Evolutionary conservation across 257 asterid genomes (phyloP).

Genomic region (Haberlea rhodopensis): DNA sequence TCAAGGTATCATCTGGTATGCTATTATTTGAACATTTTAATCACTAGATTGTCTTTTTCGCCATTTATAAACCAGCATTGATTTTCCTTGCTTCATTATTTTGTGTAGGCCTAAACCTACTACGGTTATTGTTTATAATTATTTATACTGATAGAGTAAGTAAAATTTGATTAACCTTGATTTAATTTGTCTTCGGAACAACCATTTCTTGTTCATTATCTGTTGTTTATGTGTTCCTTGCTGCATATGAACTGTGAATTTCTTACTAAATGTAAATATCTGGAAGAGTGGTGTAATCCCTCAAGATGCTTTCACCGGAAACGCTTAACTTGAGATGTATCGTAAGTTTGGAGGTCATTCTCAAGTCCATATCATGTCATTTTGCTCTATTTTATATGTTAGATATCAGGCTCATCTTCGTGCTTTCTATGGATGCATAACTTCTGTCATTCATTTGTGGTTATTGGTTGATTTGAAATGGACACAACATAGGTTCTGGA

Average conservation of each 20-base stretch:
- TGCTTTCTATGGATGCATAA: conserved; percentile 18
- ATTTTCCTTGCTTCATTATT: conserved; percentile 18
- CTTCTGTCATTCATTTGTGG: conserved; percentile 24
- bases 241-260: conserved; percentile 1
- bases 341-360: conserved; percentile 18
- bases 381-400: background rate
- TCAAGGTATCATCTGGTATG: conserved; percentile 93
- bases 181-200: background rate
- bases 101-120: background rate
- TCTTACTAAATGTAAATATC: background rate
- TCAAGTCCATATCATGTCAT: conserved; percentile 1
- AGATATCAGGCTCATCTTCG: conserved; percentile 14
- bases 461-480: conserved; percentile 20
- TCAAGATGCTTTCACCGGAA: conserved; percentile 13
- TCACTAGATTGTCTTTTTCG: conserved; percentile 9
- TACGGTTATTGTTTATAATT: conserved; percentile 1
- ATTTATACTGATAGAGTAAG: background rate
- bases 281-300: conserved; percentile 7
- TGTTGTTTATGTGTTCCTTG: conserved; percentile 17
- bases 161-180: too few species aligned
- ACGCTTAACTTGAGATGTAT: conserved; percentile 3
- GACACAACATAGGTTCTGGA: conserved; percentile 38
- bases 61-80: background rate
- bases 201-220: conserved; percentile 17
- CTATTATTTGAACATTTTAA: conserved; percentile 32